phyloP scores from a whole-genome alignment of 768 basidiomycete genomes.

The Boletus rufocinnamomeus region DNA sequence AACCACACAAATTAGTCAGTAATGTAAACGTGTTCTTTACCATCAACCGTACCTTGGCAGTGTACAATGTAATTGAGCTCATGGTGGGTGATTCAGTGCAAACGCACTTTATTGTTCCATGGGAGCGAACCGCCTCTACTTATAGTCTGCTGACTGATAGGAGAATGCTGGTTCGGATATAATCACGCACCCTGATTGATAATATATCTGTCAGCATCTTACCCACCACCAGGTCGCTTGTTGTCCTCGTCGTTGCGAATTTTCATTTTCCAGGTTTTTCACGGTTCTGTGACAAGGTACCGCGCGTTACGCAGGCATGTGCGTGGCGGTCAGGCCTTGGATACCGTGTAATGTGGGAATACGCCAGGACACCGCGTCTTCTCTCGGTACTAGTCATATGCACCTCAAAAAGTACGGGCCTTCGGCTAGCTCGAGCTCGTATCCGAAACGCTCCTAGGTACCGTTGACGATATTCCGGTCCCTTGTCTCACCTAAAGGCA shows the following conservation, averaged over 20 bases:
- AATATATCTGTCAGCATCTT: background rate
- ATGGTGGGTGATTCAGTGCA: conserved; percentile 3
- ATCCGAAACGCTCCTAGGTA: background rate
- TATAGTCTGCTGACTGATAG: conserved; percentile 5
- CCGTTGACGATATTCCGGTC: background rate
- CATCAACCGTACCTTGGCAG: conserved; percentile 43
- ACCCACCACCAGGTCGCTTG: background rate
- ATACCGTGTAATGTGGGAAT: too few species aligned
- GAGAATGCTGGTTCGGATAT: too few species aligned
- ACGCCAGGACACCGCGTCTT: too few species aligned
- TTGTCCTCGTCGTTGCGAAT: background rate
- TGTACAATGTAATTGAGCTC: conserved; percentile 45
- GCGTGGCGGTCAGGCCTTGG: too few species aligned
- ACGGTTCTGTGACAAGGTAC: too few species aligned
- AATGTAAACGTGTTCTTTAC: background rate
- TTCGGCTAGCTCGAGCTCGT: background rate
- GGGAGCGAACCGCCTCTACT: background rate
- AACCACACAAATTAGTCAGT: background rate
- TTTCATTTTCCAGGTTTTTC: too few species aligned
- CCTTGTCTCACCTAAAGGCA: too few species aligned
- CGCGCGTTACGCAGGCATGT: too few species aligned
- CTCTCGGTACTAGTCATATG: too few species aligned
- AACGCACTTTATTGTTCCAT: background rate
- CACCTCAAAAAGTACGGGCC: too few species aligned
- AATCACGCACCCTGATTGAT: background rate